Evolutionary conservation across 441 rosid genomes (phyloP).

Genomic region (Cnidoscolus chayamansa): DNA sequence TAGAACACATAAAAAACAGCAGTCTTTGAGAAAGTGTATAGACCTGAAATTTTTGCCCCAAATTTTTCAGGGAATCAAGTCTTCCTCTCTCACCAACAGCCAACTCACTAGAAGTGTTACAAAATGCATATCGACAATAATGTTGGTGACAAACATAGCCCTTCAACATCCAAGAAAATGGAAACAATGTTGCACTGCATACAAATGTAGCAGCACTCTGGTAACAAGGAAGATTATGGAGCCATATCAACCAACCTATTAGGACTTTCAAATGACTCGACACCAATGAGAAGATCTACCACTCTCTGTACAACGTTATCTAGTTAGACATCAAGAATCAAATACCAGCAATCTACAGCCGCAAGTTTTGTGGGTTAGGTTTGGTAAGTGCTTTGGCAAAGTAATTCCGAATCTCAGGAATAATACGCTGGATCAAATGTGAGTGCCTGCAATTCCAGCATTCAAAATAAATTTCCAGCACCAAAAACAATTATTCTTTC

Average conservation of each 20-base stretch:
- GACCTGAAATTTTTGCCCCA: neutral
- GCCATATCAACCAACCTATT: constrained; percentile 26
- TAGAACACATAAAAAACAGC: neutral
- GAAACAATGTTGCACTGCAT: constrained; percentile 17
- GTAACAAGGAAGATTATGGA: constrained; percentile 30
- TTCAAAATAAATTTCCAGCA: neutral
- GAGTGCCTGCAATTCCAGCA: constrained; percentile 62
- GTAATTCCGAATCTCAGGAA: constrained; percentile 81
- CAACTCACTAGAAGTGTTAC: constrained; percentile 9
- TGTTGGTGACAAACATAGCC: constrained; percentile 15
- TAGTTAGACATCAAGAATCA: constrained; percentile 44
- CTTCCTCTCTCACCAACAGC: constrained; percentile 5
- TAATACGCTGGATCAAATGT: constrained; percentile 67
- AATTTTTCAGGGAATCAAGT: neutral
- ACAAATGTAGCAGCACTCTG: constrained; percentile 22
- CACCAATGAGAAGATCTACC: constrained; percentile 30
- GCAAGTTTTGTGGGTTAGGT: constrained; percentile 57
- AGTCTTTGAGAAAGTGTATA: neutral
- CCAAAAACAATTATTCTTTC: neutral
- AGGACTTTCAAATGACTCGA: constrained; percentile 31
- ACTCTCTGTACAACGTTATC: constrained; percentile 49
- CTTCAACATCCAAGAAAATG: constrained; percentile 19
- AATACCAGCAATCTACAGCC: constrained; percentile 44
- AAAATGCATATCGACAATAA: constrained; percentile 20
- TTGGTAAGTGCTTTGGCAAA: constrained; percentile 70